These are phyloP conservation scores for Diaporthe vexans DNA, from an alignment of 2,329 filamentous ascomycete genomes.

Conservation along the genomic window DNA sequence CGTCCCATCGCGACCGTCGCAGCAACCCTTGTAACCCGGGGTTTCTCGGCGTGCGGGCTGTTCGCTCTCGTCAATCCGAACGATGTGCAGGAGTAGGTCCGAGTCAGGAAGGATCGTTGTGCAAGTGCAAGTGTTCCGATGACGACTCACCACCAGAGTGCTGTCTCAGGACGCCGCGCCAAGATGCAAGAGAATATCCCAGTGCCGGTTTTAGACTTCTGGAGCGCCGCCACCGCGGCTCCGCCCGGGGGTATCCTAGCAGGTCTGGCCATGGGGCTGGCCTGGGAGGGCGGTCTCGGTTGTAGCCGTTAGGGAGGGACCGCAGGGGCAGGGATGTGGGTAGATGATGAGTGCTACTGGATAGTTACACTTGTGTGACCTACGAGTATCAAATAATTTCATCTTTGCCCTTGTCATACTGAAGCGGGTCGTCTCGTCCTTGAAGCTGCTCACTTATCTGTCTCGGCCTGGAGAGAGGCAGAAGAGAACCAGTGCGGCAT, in stretches of 20 bases:
- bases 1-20: background rate
- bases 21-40: background rate
- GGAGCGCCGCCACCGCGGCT: slow-evolving; percentile 19
- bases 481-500: background rate
- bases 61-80: slow-evolving; percentile 15
- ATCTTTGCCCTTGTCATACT: background rate
- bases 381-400: background rate
- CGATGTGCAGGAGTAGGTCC: background rate
- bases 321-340: background rate
- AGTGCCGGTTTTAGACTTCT: slow-evolving; percentile 32
- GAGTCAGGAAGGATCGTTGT: background rate
- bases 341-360: background rate
- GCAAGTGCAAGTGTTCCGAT: background rate
- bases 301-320: slow-evolving; percentile 8
- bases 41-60: background rate
- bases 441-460: background rate
- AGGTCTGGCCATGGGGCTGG: background rate
- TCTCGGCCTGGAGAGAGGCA: background rate
- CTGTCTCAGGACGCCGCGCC: slow-evolving; percentile 35
- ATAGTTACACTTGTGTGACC: background rate
- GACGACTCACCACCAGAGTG: background rate
- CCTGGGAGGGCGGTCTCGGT: background rate
- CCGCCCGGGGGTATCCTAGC: background rate
- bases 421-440: background rate
- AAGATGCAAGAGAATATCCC: slow-evolving; percentile 37